These are phyloP conservation scores for Dendryphion nanum DNA, from an alignment of 2,329 filamentous ascomycete species.

Conservation along the genomic window DNA sequence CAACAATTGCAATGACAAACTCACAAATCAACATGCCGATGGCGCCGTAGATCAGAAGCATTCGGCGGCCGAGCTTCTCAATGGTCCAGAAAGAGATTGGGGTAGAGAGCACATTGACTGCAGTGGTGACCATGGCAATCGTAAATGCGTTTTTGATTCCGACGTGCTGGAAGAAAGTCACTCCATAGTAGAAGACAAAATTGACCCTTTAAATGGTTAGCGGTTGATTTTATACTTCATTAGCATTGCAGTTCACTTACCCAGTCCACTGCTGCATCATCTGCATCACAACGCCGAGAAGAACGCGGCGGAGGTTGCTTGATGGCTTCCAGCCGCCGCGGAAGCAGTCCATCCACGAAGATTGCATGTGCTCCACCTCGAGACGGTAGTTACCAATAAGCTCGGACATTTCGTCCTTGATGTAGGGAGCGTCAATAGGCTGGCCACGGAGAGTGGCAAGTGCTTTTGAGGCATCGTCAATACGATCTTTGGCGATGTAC, in stretches of 20 bases:
- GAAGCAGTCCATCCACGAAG: constrained; percentile 69
- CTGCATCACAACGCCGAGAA: constrained; percentile 48
- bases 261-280: constrained; percentile 64
- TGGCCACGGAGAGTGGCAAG: constrained; percentile 73
- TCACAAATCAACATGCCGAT: constrained; percentile 82
- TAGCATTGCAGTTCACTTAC: no score
- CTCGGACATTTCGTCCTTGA: constrained; percentile 77
- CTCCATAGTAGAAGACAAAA: constrained; percentile 54
- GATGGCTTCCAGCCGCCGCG: constrained; percentile 53
- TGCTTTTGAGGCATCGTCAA: constrained; percentile 61
- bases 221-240: background rate
- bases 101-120: constrained; percentile 84
- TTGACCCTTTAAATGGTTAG: constrained; percentile 9
- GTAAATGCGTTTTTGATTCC: constrained; percentile 77
- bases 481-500: constrained; percentile 74
- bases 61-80: constrained; percentile 77
- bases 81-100: constrained; percentile 85
- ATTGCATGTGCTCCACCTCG: constrained; percentile 55
- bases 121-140: constrained; percentile 79
- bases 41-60: constrained; percentile 75
- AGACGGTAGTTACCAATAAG: constrained; percentile 89
- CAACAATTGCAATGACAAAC: constrained; percentile 77
- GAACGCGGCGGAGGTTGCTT: constrained; percentile 50
- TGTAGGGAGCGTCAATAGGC: constrained; percentile 67
- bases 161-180: constrained; percentile 77